Conservation (phyloP, 2,329 filamentous ascomycete species). For the Dryadomyces quercus-mongolicae region DNA sequence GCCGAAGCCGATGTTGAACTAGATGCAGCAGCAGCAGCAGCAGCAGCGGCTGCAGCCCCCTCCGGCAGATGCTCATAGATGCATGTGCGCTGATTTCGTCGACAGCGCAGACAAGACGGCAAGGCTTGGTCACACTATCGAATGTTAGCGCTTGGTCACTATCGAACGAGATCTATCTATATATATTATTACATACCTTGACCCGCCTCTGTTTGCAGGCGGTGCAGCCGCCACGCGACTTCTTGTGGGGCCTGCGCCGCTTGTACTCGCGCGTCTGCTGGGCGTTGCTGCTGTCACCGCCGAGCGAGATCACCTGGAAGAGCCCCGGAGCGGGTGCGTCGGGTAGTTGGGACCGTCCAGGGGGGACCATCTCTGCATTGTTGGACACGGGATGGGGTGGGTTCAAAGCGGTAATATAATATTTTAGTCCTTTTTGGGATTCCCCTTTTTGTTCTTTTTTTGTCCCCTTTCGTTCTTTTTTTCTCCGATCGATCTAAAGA, state of each 20-base stretch:
- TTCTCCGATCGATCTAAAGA: too few species aligned
- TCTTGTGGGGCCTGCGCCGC: conserved; percentile 13
- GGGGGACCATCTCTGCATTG: conserved; percentile 6
- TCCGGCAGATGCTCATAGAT: conserved; percentile 6
- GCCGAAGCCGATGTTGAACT: too few species aligned
- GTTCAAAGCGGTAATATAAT: too few species aligned
- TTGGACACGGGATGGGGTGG: not conserved
- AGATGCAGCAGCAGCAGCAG: not conserved
- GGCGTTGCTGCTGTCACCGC: conserved; percentile 11
- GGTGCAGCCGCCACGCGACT: conserved; percentile 12
- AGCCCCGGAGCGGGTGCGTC: conserved; percentile 5
- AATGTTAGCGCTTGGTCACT: not conserved
- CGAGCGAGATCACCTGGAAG: conserved; percentile 14
- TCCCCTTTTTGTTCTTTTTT: too few species aligned
- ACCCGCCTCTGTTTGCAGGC: conserved; percentile 15
- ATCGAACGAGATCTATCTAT: not conserved
- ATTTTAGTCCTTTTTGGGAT: too few species aligned
- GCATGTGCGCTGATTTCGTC: conserved; percentile 12
- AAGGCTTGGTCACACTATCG: conserved; percentile 13
- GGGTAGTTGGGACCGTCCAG: conserved; percentile 3
- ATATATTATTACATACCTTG: conserved; percentile 10
- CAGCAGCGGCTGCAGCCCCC: not conserved
- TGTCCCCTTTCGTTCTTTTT: too few species aligned
- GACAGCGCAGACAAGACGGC: conserved; percentile 13
- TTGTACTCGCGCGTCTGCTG: conserved; percentile 13